Evolutionary conservation across 306 rosid species (phyloP).

Genomic region (Spatholobus suberectus): DNA sequence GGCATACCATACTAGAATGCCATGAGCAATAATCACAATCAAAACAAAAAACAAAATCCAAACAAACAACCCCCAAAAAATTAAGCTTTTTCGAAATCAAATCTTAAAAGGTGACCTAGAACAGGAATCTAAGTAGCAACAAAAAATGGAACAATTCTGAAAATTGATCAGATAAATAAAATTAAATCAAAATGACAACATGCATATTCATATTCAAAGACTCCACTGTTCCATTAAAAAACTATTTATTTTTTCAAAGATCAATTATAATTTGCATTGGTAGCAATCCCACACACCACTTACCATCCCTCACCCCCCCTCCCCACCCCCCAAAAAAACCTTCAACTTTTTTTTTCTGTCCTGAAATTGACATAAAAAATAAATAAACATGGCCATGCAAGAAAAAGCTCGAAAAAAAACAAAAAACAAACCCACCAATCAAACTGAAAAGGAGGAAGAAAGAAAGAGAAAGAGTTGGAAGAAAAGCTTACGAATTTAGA

Average conservation of each 20-base stretch:
- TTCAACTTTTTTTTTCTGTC: not conserved
- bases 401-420: conserved; percentile 1
- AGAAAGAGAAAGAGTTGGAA: not conserved
- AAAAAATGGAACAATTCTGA: not conserved
- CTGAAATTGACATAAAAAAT: not conserved
- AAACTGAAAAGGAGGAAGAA: not conserved
- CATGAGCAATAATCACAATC: conserved; percentile 16
- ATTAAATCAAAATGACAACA: conserved; percentile 39
- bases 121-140: not conserved
- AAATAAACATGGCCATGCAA: not conserved
- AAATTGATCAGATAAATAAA: conserved; percentile 17
- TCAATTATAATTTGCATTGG: conserved; percentile 31
- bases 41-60: not conserved
- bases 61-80: not conserved
- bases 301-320: no score
- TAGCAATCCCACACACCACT: conserved; percentile 25
- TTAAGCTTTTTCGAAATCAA: conserved; percentile 23
- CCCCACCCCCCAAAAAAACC: no score
- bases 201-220: conserved; percentile 43
- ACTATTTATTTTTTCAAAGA: conserved; percentile 10
- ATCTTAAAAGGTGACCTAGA: conserved; percentile 26
- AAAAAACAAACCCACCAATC: not conserved
- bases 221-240: not conserved
- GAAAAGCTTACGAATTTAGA: conserved; percentile 53
- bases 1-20: conserved; percentile 18